Evolutionary conservation across 2,329 filamentous ascomycete species (phyloP), one percentile per base, ranked within the genome.

Genomic region (Metarhizium humberi): DNA sequence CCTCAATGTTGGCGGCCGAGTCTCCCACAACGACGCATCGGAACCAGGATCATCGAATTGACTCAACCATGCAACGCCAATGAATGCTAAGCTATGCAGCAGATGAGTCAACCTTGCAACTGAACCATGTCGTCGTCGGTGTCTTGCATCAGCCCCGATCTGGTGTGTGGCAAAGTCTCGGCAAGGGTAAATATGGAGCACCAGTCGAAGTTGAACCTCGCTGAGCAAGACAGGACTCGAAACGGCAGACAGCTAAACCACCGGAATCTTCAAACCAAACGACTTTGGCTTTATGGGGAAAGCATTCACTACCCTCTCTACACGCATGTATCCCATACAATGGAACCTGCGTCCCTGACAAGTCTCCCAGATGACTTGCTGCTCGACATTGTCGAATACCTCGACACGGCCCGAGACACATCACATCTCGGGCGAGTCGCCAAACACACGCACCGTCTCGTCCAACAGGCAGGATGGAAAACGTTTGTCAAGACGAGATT

Each of bases 291-390:
- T 11, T 6, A 45, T 20, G 16, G 18, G 20, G n/a, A 45, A 7
- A 7, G 10, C 7, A 11, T 7, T 11, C 32, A 34, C 32, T 3
- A 11, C 32, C 32, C 7, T 6, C 32, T 11, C n/a, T 42, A 14
- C 29, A 50, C 25, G 47, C 25, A 50, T 32, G 47, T 13, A 14
- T 20, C 32, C 49, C 42, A n/a, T 25, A n/a, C 42, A 25, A 56
- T 56, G 55, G 25, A 32, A 13, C 30, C 50, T 18, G 56, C 64
- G 46, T 71, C 61, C 50, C 68, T 80, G 56, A 68, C 69, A 55
- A 66, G 65, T 36, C 71, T 81, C 6, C 77, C 78, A 5, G 71
- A 75, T 60, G 79, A 82, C 56, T 65, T 81, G 54, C 59, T 81
- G 18, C 72, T 78, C 57, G 70, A 78, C 57, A 66, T 82, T 11